Percentiles rank a stretch among this genome's conserved stretches.
Evolutionary conservation across 306 rosid species (phyloP).

Genomic region (Malus asiatica): DNA sequence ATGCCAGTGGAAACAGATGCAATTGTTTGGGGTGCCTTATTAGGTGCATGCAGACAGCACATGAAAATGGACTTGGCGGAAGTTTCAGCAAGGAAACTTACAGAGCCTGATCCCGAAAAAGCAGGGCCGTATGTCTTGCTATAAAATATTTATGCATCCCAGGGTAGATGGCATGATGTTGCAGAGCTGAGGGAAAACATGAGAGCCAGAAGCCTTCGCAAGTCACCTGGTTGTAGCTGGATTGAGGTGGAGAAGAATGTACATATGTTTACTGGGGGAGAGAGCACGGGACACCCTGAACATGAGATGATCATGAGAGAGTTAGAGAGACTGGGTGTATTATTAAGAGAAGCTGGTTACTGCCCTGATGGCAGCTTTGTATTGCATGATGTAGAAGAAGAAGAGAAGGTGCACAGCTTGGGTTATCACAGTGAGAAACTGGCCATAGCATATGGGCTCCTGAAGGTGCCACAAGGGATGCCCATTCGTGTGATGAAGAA

Average conservation of each 20-base stretch:
- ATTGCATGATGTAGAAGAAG: conserved; percentile 20
- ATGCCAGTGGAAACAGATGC: conserved; percentile 39
- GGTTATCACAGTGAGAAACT: conserved; percentile 23
- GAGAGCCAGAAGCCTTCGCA: background rate
- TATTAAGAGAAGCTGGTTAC: conserved; percentile 16
- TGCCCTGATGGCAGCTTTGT: conserved; percentile 15
- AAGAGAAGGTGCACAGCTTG: conserved; percentile 11
- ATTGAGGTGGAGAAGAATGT: conserved; percentile 25
- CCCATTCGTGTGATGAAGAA: conserved; percentile 21
- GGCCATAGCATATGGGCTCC: conserved; percentile 23
- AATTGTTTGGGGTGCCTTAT: conserved; percentile 34
- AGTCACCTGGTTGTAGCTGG: conserved; percentile 29
- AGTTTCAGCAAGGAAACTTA: conserved; percentile 25
- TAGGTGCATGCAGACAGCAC: conserved; percentile 36
- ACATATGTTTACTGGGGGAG: conserved; percentile 23
- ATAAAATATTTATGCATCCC: conserved; percentile 22
- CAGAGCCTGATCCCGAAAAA: conserved; percentile 12
- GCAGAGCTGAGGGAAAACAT: background rate
- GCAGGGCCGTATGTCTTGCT: conserved; percentile 17
- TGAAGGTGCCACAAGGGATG: background rate
- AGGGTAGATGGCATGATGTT: background rate
- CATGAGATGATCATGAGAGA: background rate
- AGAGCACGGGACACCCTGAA: background rate
- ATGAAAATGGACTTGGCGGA: conserved; percentile 29
- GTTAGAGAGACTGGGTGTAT: background rate